phyloP scores from a whole-genome alignment of 139 green algal genomes.

The Microglena sp. region DNA sequence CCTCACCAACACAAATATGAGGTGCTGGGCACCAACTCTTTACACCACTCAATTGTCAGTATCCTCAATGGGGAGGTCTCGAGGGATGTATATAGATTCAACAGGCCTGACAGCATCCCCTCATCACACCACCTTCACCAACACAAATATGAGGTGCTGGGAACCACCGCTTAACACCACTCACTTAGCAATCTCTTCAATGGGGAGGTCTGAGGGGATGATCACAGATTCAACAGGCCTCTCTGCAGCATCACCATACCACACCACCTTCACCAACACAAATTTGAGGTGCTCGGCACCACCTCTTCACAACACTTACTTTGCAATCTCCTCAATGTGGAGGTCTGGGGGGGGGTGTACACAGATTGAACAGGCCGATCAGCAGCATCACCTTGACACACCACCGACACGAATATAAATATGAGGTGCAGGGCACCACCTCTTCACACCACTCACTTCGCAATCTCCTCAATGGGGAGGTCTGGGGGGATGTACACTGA shows the following conservation, averaged over 20 bases:
- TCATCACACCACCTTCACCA: no score
- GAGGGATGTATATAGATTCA: conserved; percentile 56
- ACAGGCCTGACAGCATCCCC: no score
- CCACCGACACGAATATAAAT: no score
- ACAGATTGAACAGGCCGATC: conserved; percentile 52
- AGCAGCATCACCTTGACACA: no score
- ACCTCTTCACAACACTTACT: conserved; percentile 25
- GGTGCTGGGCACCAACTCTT: neutral
- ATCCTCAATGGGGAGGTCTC: conserved; percentile 74
- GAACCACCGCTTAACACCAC: no score
- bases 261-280: no score
- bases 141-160: no score
- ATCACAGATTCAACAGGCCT: conserved; percentile 53
- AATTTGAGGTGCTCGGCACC: neutral
- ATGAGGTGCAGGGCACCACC: neutral
- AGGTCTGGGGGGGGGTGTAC: conserved; percentile 65
- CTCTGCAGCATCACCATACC: no score
- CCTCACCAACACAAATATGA: neutral
- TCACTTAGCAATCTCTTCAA: conserved; percentile 77
- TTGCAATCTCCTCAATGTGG: conserved; percentile 76
- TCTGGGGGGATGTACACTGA: conserved; percentile 65
- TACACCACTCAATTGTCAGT: conserved; percentile 54
- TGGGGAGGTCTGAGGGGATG: conserved; percentile 64
- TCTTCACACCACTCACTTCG: conserved; percentile 32
- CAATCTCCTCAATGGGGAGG: conserved; percentile 78